Percentiles rank a stretch among this genome's conserved stretches.
These are phyloP conservation scores for Penicillium frequentans DNA, from an alignment of 2,329 filamentous ascomycete species.

Conservation along the genomic window DNA sequence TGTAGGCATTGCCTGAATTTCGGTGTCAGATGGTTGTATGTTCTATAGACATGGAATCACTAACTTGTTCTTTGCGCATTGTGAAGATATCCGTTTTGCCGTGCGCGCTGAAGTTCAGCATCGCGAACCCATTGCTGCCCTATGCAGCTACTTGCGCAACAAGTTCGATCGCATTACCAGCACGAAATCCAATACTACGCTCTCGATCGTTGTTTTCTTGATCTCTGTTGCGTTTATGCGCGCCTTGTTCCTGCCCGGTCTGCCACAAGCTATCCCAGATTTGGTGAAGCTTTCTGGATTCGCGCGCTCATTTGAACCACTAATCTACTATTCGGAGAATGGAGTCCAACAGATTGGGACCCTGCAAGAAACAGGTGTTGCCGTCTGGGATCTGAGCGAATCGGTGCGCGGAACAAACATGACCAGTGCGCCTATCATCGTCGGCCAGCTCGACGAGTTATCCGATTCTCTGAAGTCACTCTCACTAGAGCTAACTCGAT, in stretches of 20 bases:
- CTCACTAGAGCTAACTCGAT: conserved; percentile 81
- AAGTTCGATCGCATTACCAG: conserved; percentile 63
- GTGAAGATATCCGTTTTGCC: conserved; percentile 79
- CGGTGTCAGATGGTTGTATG: conserved; percentile 9
- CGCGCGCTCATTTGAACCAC: conserved; percentile 86
- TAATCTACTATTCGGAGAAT: conserved; percentile 93
- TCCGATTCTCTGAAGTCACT: conserved; percentile 83
- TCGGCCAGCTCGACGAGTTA: conserved; percentile 78
- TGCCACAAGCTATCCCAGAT: conserved; percentile 70
- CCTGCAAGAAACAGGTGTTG: conserved; percentile 85
- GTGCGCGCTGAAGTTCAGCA: conserved; percentile 86
- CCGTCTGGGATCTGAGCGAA: conserved; percentile 92
- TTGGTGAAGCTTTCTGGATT: conserved; percentile 87
- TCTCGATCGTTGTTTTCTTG: conserved; percentile 62
- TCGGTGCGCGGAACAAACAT: conserved; percentile 86
- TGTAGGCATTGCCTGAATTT: conserved; percentile 46
- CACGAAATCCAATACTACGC: conserved; percentile 67
- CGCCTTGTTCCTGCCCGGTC: conserved; percentile 67
- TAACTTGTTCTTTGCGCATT: conserved; percentile 29
- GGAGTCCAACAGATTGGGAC: conserved; percentile 83
- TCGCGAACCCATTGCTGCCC: conserved; percentile 77
- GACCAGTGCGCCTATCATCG: conserved; percentile 84
- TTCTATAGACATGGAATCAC: conserved; percentile 31
- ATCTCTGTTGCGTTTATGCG: conserved; percentile 66
- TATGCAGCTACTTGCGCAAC: conserved; percentile 63